phyloP scores from a whole-genome alignment of 306 rosid genomes.

The Hippophae rhamnoides region DNA sequence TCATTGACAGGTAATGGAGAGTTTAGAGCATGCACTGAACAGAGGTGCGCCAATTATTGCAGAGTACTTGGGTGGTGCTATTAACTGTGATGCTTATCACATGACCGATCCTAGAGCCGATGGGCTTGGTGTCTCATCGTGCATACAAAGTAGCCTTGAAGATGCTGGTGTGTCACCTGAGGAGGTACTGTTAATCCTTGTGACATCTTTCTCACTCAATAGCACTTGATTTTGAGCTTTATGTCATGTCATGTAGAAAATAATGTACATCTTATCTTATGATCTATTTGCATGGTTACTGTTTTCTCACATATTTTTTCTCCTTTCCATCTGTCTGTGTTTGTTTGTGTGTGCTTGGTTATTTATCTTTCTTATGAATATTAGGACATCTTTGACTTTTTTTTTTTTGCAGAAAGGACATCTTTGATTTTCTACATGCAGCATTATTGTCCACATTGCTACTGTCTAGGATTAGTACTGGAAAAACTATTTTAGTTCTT shows the following conservation, averaged over 20 bases:
- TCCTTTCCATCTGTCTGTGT: too few species aligned
- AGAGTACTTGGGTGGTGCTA: constrained; percentile 95
- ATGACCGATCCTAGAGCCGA: constrained; percentile 99
- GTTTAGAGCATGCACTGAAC: constrained; percentile 92
- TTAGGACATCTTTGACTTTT: too few species aligned
- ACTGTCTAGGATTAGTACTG: too few species aligned
- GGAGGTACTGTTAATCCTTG: constrained; percentile 47
- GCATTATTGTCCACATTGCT: too few species aligned
- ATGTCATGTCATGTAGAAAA: not conserved
- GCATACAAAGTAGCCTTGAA: constrained; percentile 86
- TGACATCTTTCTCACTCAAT: not conserved
- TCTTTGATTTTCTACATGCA: too few species aligned
- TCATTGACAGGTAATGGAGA: constrained; percentile 72
- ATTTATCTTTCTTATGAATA: too few species aligned
- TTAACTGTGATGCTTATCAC: constrained; percentile 95
- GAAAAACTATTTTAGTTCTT: too few species aligned
- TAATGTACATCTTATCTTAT: too few species aligned
- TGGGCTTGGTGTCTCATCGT: constrained; percentile 94
- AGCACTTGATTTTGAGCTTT: not conserved
- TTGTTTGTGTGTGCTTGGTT: too few species aligned
- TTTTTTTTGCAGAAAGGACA: too few species aligned
- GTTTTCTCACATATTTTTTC: too few species aligned
- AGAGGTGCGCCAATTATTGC: constrained; percentile 93
- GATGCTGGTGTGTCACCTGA: constrained; percentile 98
- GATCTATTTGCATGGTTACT: too few species aligned